Evolutionary conservation across 768 basidiomycete genomes (phyloP), one percentile per base, ranked within the genome.

Genomic region (Antrodiella citrinella): DNA sequence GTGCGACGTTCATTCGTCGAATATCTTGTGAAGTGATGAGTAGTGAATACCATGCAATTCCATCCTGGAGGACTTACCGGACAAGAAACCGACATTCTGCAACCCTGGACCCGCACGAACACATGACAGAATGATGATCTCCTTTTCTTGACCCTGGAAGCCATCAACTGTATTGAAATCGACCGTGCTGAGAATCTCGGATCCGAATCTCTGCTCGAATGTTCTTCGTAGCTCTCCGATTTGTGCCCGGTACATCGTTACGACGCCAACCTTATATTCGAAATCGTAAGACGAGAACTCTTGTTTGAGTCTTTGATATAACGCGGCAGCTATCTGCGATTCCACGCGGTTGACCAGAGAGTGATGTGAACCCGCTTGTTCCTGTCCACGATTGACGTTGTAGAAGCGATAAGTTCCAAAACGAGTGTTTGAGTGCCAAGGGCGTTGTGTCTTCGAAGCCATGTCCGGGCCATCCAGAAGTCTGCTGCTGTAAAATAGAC

Each of bases 71-170:
- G 54, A 48, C 54, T 59, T 56, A 84, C 89, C 92, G 56, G 82
- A 77, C 59, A 98, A 76, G 72, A 98, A 98, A 51, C 96, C 96
- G 49, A 98, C 80, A 0, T 72, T 79, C 51, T 78, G 75, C 18
- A 91, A 65, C n/a, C 86, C 84, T 15, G 89, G 83, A 4, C 96
- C 93, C 9, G 92, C 88, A 54, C 96, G 82, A 18, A 98, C 96
- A 63, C 93, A 96, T 2, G 96, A 98, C 18, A 99, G 74, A 56
- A 99, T 97, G 67, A 99, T 95, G 48, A 99, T 80, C 58, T 95
- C 91, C 65, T 99, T 99, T 66, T 99, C 96, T 69, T 99, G 96
- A 44, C 96, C 96, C 66, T 99, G 96, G 62, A 98, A 98, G 9
- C 95, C 96, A 67, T 99, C 95, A 35, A 99, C 95, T 0, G 96